phyloP scores from a whole-genome alignment of 2,329 filamentous ascomycete genomes.

The Lecanoromycetidae sp. region DNA sequence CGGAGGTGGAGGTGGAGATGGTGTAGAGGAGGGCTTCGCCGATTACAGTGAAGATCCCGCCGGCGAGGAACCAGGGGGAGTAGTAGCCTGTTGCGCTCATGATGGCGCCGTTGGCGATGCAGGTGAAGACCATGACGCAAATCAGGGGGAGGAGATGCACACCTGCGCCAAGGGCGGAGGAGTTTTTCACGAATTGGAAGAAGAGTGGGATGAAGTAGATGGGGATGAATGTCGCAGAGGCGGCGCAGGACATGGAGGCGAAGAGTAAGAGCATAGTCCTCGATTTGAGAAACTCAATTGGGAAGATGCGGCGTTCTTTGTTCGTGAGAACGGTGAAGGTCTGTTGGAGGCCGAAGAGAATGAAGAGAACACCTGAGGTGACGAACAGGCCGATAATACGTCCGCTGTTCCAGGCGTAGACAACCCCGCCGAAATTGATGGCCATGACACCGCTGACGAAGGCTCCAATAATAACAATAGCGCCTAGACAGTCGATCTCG shows the following conservation, averaged over 20 bases:
- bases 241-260: constrained; percentile 28
- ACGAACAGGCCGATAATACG: constrained; percentile 38
- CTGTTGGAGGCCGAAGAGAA: constrained; percentile 39
- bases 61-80: constrained; percentile 23
- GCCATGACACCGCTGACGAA: constrained; percentile 36
- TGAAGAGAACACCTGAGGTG: constrained; percentile 33
- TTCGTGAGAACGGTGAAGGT: constrained; percentile 34
- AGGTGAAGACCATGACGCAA: constrained; percentile 19
- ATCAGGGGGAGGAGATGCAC: constrained; percentile 27
- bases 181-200: constrained; percentile 41
- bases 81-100: constrained; percentile 21
- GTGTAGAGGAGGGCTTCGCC: constrained; percentile 19
- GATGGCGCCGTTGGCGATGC: constrained; percentile 19
- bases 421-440: constrained; percentile 39
- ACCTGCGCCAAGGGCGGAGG: constrained; percentile 24
- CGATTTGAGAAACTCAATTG: constrained; percentile 33
- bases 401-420: constrained; percentile 37
- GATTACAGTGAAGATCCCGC: constrained; percentile 19
- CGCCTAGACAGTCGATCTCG: constrained; percentile 37
- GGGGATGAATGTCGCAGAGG: constrained; percentile 26
- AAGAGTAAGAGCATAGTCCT: constrained; percentile 33
- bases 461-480: constrained; percentile 33
- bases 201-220: constrained; percentile 45
- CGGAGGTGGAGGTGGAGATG: constrained; percentile 5
- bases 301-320: constrained; percentile 35